phyloP scores from a whole-genome alignment of 495 filamentous ascomycete genomes.

The Talaromyces nanjingensis region DNA sequence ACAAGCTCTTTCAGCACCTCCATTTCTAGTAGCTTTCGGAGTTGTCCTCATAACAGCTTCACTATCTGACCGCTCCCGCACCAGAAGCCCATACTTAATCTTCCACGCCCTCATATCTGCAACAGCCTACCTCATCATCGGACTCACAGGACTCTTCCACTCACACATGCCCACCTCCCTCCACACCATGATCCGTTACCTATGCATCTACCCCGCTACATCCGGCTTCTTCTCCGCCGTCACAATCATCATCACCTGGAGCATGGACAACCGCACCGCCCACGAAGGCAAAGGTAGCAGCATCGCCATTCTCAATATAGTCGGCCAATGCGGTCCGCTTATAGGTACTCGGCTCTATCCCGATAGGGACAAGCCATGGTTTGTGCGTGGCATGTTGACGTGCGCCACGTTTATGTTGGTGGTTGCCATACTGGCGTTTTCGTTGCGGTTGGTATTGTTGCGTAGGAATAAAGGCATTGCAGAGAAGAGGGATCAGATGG shows the following conservation, averaged over 20 bases:
- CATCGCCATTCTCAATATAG: slow-evolving; percentile 50
- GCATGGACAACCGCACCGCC: slow-evolving; percentile 53
- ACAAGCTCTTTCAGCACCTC: slow-evolving; percentile 52
- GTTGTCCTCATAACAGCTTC: slow-evolving; percentile 41
- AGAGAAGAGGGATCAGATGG: slow-evolving; percentile 15
- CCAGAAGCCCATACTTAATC: slow-evolving; percentile 44
- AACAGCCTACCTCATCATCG: slow-evolving; percentile 53
- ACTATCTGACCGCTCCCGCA: slow-evolving; percentile 41
- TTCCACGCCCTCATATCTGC: slow-evolving; percentile 49
- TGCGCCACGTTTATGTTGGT: slow-evolving; percentile 53
- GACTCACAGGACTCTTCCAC: slow-evolving; percentile 33
- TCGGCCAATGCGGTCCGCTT: slow-evolving; percentile 58
- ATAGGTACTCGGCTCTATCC: slow-evolving; percentile 58
- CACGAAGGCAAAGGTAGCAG: slow-evolving; percentile 51
- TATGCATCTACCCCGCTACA: slow-evolving; percentile 50
- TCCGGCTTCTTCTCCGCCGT: slow-evolving; percentile 56
- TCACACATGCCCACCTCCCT: slow-evolving; percentile 18
- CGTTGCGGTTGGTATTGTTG: slow-evolving; percentile 39
- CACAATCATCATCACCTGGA: slow-evolving; percentile 59
- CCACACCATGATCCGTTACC: slow-evolving; percentile 42
- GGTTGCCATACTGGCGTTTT: slow-evolving; percentile 38
- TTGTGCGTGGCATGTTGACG: slow-evolving; percentile 48
- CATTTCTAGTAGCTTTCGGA: slow-evolving; percentile 49
- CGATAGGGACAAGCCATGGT: slow-evolving; percentile 47
- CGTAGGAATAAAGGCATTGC: slow-evolving; percentile 30